Base-by-base conservation (phyloP, 2,329 filamentous ascomycete species). In the Drechmeria coniospora region DNA sequence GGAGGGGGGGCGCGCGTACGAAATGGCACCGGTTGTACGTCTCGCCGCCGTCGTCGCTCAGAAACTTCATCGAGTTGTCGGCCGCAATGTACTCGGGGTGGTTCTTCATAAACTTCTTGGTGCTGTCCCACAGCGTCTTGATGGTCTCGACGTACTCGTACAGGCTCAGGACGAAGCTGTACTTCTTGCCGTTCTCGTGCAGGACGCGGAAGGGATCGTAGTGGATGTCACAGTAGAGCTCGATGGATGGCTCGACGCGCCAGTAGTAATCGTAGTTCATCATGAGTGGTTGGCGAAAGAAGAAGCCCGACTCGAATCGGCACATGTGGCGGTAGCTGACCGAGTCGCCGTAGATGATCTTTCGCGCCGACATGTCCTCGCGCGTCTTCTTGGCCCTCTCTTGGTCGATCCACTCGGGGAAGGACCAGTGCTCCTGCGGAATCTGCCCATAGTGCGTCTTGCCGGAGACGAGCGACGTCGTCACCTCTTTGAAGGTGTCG, bases 251-350 rank as follows among this genome's bases (percentile, higher is more conserved):
- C 66, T 98, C 90, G 10, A 98, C 90, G 42, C 92, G 82, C 90
- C 90, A 98, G 69, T 98, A 98, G 72, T 83, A 98, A 50, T 98
- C 90, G 57, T 92, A 98, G 52, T 95, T 84, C 53, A 81, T 59
- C 81, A 98, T 86, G 41, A 94, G 61, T 17, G 74, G 70, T 53
- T 98, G 90, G 35, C 79, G 83, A 73, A 95, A 98, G 68, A 98
- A 98, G 68, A 98, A 98, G 21, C 90, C 90, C 6, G 87, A 95
- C 58, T 98, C 90, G 51, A 93, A 98, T 38, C 90, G 82, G 59
- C 90, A 98, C 90, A 98, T 98, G 65, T 98, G 92, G 37, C 90
- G 76, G 63, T 98, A 98, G 60, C 82, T 92, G 58, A 92, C 61
- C 8, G 84, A 93, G 56, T 95, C 90, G 35, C 90, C 90, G 51